These are phyloP conservation scores for Millerago galiae DNA, from an alignment of 805 yeast species.

Conservation along the genomic window DNA sequence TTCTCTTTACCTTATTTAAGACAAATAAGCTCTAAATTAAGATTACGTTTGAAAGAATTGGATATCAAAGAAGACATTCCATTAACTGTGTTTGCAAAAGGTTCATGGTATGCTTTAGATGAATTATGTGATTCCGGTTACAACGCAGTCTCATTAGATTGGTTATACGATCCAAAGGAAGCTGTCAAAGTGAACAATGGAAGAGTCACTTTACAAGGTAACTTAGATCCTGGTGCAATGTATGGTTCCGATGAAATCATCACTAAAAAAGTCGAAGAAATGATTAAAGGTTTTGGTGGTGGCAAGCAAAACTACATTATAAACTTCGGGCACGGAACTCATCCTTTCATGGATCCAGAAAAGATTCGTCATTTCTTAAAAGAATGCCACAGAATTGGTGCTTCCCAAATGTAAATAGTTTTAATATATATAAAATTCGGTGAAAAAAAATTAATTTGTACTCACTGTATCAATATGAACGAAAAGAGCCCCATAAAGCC, in stretches of 20 bases:
- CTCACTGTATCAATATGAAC: background rate
- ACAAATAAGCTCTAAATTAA: slow-evolving; percentile 67
- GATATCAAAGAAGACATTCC: slow-evolving; percentile 74
- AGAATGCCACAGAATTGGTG: slow-evolving; percentile 80
- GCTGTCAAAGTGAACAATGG: slow-evolving; percentile 72
- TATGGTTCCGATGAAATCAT: slow-evolving; percentile 85
- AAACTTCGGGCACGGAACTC: slow-evolving; percentile 97
- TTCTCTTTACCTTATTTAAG: slow-evolving; percentile 84
- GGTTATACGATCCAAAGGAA: slow-evolving; percentile 80
- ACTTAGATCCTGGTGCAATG: slow-evolving; percentile 90
- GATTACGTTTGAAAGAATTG: slow-evolving; percentile 60
- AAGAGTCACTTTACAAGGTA: slow-evolving; percentile 87
- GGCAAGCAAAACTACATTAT: slow-evolving; percentile 88
- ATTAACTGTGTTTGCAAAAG: slow-evolving; percentile 86
- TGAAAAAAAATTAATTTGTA: background rate
- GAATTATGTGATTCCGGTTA: slow-evolving; percentile 76
- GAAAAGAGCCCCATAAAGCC: background rate
- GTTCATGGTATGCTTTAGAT: slow-evolving; percentile 95
- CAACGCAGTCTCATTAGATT: slow-evolving; percentile 86
- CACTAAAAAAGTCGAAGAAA: slow-evolving; percentile 70
- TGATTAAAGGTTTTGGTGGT: slow-evolving; percentile 91
- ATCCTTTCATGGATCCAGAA: slow-evolving; percentile 95
- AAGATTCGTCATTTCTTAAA: slow-evolving; percentile 76
- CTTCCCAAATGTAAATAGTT: slow-evolving; percentile 23
- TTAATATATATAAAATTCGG: background rate